Conservation (phyloP, 2,329 filamentous ascomycete genomes). For the Didymellaceae sp. region DNA sequence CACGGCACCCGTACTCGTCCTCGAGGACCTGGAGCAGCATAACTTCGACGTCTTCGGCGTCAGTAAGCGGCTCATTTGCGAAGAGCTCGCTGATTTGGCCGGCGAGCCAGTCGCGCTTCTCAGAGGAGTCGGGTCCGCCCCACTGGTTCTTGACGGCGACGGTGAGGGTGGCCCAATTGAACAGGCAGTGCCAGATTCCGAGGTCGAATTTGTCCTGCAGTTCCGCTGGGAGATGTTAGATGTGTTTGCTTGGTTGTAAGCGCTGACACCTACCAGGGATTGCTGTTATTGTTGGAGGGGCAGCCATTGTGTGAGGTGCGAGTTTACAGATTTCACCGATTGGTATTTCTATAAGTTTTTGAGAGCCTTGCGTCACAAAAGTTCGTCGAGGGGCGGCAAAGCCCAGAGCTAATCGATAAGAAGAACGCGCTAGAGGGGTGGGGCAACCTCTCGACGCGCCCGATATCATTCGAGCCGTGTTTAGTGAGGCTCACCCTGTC, state of each 20-base stretch:
- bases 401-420: constrained; percentile 17
- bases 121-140: constrained; percentile 80
- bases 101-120: constrained; percentile 97
- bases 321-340: neutral
- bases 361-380: constrained; percentile 19
- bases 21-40: constrained; percentile 89
- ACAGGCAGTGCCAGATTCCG: constrained; percentile 81
- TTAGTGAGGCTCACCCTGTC: no score
- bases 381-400: constrained; percentile 8
- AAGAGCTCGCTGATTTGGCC: constrained; percentile 86
- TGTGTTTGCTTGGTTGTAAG: neutral
- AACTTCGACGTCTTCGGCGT: constrained; percentile 80
- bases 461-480: no score
- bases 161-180: constrained; percentile 86
- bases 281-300: constrained; percentile 5
- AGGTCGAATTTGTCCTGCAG: constrained; percentile 69
- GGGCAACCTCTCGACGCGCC: neutral
- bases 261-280: constrained; percentile 13
- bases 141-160: constrained; percentile 86
- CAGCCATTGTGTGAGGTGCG: constrained; percentile 14
- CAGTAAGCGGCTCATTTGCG: constrained; percentile 63
- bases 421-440: neutral
- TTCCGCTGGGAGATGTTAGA: constrained; percentile 30
- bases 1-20: constrained; percentile 92
- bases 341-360: constrained; percentile 4